phyloP scores from a whole-genome alignment of 2,329 filamentous ascomycete genomes.

The Ilyonectria sp. region DNA sequence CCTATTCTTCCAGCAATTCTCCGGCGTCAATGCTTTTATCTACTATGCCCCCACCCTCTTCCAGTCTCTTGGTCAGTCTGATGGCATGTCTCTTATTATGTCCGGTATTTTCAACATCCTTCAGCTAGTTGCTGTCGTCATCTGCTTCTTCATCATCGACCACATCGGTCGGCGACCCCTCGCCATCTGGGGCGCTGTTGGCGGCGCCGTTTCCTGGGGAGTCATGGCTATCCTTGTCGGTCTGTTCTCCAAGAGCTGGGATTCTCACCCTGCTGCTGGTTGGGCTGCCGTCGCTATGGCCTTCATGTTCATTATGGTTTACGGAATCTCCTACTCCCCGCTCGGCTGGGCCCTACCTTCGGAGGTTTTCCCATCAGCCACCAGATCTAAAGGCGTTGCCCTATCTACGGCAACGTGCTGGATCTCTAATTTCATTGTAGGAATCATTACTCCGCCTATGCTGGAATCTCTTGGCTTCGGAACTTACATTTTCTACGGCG shows the following conservation, averaged over 20 bases:
- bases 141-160: constrained; percentile 55
- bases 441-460: constrained; percentile 27
- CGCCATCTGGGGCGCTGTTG: constrained; percentile 62
- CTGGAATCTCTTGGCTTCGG: constrained; percentile 59
- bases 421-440: constrained; percentile 52
- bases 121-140: constrained; percentile 57
- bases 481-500: constrained; percentile 81
- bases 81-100: constrained; percentile 55
- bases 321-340: constrained; percentile 55
- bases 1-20: constrained; percentile 32
- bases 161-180: constrained; percentile 61
- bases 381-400: constrained; percentile 57
- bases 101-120: constrained; percentile 59
- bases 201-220: constrained; percentile 64
- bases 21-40: constrained; percentile 50
- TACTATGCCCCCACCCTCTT: constrained; percentile 62
- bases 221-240: constrained; percentile 68
- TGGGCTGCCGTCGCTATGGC: constrained; percentile 67
- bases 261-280: constrained; percentile 61
- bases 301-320: constrained; percentile 36
- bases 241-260: constrained; percentile 64
- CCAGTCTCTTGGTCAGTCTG: constrained; percentile 23
- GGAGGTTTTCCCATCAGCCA: constrained; percentile 57
- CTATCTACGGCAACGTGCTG: constrained; percentile 56
- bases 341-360: constrained; percentile 60